Base-by-base conservation (phyloP, 2,329 filamentous ascomycete species). In the Aspergillus caelatus region DNA sequence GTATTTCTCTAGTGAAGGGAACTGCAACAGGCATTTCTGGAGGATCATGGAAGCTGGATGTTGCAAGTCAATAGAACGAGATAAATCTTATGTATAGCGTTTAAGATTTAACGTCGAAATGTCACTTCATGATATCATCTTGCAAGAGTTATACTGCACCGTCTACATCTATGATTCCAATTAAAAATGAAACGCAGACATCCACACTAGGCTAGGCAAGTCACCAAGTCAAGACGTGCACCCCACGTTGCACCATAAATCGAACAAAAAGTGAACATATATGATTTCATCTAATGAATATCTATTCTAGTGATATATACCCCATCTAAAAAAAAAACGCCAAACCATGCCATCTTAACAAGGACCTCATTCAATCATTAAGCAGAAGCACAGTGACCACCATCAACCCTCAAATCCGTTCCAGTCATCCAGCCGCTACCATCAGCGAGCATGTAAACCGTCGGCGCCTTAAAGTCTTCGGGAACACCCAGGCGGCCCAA, bases 401-500 rank as follows among this genome's bases (percentile, higher is more conserved):
- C 78, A 62, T 80, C 78, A 21, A 80, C 75, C 10, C 77, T 65
- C 11, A 80, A 57, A 64, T 80, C 78, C 1, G 77, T 68, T 1
- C 73, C 78, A 1, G 78, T 80, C 77, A 80, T 79, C 62, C 74
- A 80, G 39, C 73, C 73, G 58, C 75, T 78, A 0, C 73, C 77
- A 62, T 79, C 76, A 2, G 72, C 69, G 1, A 80, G 68, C 62
- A 80, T 68, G 61, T 74, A 80, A 8, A 81, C 56, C 3, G 75
- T 69, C 0, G 77, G 75, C 0, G 71, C 78, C 34, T 75, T 74
- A 62, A 76, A 80, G 62, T 80, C 78, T 45, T 80, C 76, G 0
- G 83, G 81, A 1, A 78, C 80, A 16, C 82, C 82, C 26, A 85
- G 68, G 28, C 82, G 76, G 28, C 79, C 80, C n/a, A 85, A 74